Base-by-base conservation (phyloP, 768 basidiomycete species). In the Lentinus brumalis region DNA sequence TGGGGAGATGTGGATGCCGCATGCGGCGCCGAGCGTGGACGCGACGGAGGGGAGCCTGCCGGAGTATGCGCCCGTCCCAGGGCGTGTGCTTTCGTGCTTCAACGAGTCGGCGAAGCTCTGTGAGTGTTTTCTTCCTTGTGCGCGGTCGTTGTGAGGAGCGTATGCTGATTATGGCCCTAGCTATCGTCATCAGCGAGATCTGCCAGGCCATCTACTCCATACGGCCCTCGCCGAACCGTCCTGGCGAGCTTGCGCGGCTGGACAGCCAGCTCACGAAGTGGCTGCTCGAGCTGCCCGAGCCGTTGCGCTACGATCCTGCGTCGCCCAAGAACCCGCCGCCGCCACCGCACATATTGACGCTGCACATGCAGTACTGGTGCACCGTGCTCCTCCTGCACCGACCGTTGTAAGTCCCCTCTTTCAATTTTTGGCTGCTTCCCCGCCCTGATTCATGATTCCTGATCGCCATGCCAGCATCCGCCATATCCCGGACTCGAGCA, bases 361-460 rank as follows among this genome's bases (percentile, higher is more conserved):
- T 93, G 52, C 91, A 92, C 69, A 88, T 92, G 89, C 88, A 91
- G 67, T 92, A 92, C 68, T 93, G 91, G 91, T 90, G 88, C 69
- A 83, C 89, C 11, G 84, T 87, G 26, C 70, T 93, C 35, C 69
- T 93, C 31, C 74, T 92, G 52, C 90, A 92, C 71, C 83, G 91
- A 16, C 91, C 91, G 11, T 92, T 92, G 89, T 91, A 71, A 75
- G 88, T 78, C 26, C 39, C 59, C 53, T 44, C 50, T 16, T 32
- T 10, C 15, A n/a, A 26, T 21, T 9, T 54, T 46, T 35, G 7
- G 35, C 11, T 35, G 35, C 7, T 35, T 35, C 35, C 11, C 7
- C 6, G 35, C 35, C 7, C 35, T 35, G 35, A 35, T 35, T 35
- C 55, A 21, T 15, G 10, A 35, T 35, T 35, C 55, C n/a, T 15